Percentiles rank a stretch among this genome's conserved stretches.
Evolutionary conservation across 441 rosid species (phyloP).

Genomic region (Populus hybrid): DNA sequence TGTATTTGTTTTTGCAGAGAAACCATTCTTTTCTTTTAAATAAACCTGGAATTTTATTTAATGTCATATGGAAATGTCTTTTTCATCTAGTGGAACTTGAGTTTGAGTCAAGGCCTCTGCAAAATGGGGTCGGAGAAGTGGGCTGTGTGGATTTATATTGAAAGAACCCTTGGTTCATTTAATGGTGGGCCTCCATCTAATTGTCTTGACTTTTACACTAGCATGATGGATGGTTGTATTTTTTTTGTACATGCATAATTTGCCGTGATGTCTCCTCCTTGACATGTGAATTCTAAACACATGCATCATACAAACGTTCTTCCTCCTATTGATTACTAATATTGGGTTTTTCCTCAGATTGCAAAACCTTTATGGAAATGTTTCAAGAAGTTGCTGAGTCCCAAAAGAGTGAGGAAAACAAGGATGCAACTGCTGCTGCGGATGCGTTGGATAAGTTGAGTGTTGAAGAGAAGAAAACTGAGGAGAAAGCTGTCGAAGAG

Average conservation of each 20-base stretch:
- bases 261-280: not conserved
- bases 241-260: not conserved
- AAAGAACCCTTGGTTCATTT: not conserved
- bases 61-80: not conserved
- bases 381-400: conserved; percentile 69
- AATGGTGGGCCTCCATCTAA: not conserved
- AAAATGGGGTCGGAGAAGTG: not conserved
- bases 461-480: conserved; percentile 58
- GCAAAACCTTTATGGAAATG: conserved; percentile 73
- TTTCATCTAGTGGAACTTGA: not conserved
- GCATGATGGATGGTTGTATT: not conserved
- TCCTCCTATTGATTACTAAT: not conserved
- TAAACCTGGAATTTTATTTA: not conserved
- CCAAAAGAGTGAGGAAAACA: conserved; percentile 53
- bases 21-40: not conserved
- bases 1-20: not conserved
- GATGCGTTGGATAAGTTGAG: conserved; percentile 66
- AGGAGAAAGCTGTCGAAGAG: conserved; percentile 38
- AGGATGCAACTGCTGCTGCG: conserved; percentile 65
- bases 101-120: not conserved
- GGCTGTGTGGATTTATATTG: not conserved
- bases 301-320: not conserved
- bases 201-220: not conserved
- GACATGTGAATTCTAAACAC: not conserved
- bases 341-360: conserved; percentile 39